phyloP scores from a whole-genome alignment of 352 stramenopile genomes.

The Phytophthora ohioensis region DNA sequence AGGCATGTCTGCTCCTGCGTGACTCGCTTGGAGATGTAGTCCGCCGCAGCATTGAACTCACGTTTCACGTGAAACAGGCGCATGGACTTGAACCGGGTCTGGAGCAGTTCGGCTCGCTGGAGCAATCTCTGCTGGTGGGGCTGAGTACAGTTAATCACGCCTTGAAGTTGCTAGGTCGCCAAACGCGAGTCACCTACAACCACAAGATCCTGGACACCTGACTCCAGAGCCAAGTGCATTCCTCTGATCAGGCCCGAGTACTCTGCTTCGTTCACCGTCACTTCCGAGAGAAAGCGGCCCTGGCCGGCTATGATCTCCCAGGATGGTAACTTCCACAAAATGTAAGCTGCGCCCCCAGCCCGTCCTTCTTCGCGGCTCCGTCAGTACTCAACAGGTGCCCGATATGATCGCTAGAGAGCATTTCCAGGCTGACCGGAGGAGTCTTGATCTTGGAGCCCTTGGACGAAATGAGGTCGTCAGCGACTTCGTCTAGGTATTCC shows the following conservation, averaged over 20 bases:
- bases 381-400: constrained; percentile 6
- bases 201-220: neutral
- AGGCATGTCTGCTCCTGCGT: too few species aligned
- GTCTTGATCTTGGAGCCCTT: constrained; percentile 10
- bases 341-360: constrained; percentile 1
- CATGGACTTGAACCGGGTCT: too few species aligned
- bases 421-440: constrained; percentile 3
- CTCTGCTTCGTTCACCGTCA: constrained; percentile 4
- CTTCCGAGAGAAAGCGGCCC: constrained; percentile 3
- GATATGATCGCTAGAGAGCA: constrained; percentile 1
- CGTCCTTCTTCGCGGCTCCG: constrained; percentile 3
- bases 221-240: neutral
- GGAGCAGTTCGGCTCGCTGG: too few species aligned
- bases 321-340: neutral
- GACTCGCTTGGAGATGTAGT: too few species aligned
- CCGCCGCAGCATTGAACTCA: too few species aligned
- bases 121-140: too few species aligned
- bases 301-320: too few species aligned
- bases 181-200: constrained; percentile 6
- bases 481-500: constrained; percentile 2
- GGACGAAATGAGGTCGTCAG: neutral
- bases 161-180: neutral
- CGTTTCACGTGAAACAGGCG: too few species aligned
- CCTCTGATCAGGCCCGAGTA: constrained; percentile 2
- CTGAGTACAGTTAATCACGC: too few species aligned